These are phyloP conservation scores for Lyophyllum shimeji DNA, from an alignment of 768 basidiomycete genomes.

Conservation along the genomic window DNA sequence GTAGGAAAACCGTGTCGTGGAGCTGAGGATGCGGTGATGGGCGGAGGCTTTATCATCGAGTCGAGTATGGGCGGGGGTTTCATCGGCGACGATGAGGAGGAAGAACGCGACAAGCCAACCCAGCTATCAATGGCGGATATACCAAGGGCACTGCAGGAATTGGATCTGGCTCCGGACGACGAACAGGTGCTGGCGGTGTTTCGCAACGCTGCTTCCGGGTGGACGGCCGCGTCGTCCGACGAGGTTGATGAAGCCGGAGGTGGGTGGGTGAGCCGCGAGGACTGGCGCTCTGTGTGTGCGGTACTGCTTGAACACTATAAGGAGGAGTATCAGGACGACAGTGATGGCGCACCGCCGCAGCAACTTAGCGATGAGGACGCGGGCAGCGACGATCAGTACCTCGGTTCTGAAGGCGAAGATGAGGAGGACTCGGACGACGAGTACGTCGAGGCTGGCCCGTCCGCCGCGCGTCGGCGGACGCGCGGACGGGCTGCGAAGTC, in stretches of 20 bases:
- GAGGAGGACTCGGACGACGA: conserved; percentile 30
- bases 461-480: conserved; percentile 20
- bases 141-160: conserved; percentile 57
- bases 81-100: conserved; percentile 8
- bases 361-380: conserved; percentile 21
- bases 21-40: neutral
- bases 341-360: conserved; percentile 24
- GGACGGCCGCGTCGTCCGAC: conserved; percentile 39
- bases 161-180: conserved; percentile 73
- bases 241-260: conserved; percentile 16
- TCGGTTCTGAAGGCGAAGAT: conserved; percentile 14
- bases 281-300: conserved; percentile 82
- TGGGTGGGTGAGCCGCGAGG: conserved; percentile 54
- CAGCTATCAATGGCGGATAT: conserved; percentile 57
- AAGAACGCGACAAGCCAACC: conserved; percentile 16
- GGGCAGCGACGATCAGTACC: conserved; percentile 19
- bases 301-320: conserved; percentile 56
- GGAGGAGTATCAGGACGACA: conserved; percentile 26
- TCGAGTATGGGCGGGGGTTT: neutral
- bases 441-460: conserved; percentile 26
- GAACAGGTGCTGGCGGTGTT: conserved; percentile 72
- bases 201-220: conserved; percentile 72
- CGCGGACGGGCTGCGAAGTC: conserved; percentile 5
- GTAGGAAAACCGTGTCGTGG: conserved; percentile 8
- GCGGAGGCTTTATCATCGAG: neutral